Evolutionary conservation across 768 basidiomycete genomes (phyloP), one percentile per base, ranked within the genome.

Genomic region (Lentinula sp.): DNA sequence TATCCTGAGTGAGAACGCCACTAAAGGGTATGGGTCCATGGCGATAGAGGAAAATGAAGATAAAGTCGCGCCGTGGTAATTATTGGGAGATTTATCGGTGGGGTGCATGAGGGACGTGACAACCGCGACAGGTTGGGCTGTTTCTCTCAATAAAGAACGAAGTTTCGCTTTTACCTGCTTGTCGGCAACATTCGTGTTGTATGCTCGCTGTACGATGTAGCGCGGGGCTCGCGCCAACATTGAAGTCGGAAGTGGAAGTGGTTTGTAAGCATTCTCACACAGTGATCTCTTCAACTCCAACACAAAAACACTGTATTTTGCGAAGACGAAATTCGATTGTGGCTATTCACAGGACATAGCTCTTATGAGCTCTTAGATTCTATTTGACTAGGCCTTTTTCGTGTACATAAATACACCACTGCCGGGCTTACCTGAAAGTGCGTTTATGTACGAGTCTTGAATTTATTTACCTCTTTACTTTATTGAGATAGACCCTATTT

Each of bases 11-110:
- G 94, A 88, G 71, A 98, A 98, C 0, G 93, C 83, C 67, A 98
- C 83, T 60, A 97, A 82, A 0, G 95, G 93, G 65, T 85, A 77
- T 1, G 95, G 95, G 65, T 93, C 85, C 79, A 98, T 84, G 2
- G 95, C 85, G 68, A 98, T 86, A 32, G 93, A 94, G 21, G 93
- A 86, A 70, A 98, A 94, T 0, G 94, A 96, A 8, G 95, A 95
- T 35, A 98, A 79, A 1, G 95, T 98, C 21, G 94, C 93, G 65
- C 95, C 95, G 71, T 97, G 95, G 67, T 82, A 93, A 9, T 64
- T 55, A 21, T 61, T 37, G 3, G 51, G 46, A 16, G 31, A 35
- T 28, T 62, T 45, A 40, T 40, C 37, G 10, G 21, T 52, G 15
- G 11, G 50, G 42, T 50, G 57, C 15, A 52, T 0, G 65, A 80